Conservation (phyloP, 306 rosid species). For the Dalbergia oliveri region DNA sequence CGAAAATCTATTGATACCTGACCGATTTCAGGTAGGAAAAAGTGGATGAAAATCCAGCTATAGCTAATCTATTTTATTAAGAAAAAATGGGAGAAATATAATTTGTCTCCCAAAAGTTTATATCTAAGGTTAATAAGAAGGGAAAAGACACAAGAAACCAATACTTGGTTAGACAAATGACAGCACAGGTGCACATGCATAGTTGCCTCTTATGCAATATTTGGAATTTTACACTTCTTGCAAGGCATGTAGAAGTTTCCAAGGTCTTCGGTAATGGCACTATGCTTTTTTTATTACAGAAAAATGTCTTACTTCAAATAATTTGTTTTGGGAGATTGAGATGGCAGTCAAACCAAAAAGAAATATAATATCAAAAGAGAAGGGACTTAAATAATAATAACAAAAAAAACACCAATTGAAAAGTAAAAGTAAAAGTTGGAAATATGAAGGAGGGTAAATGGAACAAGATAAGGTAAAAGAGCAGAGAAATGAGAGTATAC, state of each 20-base stretch:
- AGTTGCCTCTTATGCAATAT: background rate
- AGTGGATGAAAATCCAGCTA: no score
- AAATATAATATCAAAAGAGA: no score
- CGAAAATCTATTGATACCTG: no score
- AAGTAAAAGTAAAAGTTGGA: background rate
- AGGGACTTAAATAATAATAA: background rate
- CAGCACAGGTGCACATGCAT: constrained; percentile 29
- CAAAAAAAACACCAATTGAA: background rate
- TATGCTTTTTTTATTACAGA: background rate
- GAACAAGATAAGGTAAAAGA: background rate
- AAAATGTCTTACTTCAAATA: background rate
- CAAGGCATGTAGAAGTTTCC: constrained; percentile 37
- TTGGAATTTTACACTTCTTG: constrained; percentile 25
- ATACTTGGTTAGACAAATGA: background rate
- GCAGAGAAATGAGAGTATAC: background rate
- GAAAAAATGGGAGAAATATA: no score
- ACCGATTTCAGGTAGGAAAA: no score
- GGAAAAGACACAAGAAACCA: background rate
- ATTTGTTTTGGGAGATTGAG: background rate
- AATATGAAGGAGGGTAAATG: background rate
- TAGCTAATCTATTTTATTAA: no score
- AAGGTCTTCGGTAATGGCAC: background rate
- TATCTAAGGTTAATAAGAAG: no score
- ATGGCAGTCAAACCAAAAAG: background rate
- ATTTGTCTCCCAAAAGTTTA: no score